Base-by-base conservation (phyloP, 495 filamentous ascomycete genomes). In the Aspergillus olivimuriae region DNA sequence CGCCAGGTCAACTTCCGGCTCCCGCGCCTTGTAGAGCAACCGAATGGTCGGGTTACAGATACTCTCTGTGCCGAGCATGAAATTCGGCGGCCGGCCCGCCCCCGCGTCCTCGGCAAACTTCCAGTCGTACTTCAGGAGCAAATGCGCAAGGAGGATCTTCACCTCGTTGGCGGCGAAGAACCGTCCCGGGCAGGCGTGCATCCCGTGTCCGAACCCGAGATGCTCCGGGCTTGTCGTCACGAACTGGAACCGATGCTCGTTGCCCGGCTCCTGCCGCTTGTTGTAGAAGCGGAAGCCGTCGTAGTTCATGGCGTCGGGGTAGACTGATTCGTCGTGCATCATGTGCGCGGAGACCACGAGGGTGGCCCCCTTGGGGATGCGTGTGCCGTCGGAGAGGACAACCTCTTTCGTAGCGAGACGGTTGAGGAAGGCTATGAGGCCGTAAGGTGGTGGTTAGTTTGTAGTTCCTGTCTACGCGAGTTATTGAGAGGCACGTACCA, bases 91-190 rank as follows among this genome's bases (percentile, higher is more conserved):
- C 12, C 61, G 51, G 5, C 36, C 51, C 0, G 19, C 19, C 4
- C 36, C 51, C 0, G 19, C 19, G 1, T 36, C 36, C 19, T 62
- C 48, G 26, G 48, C 53, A n/a, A 70, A 56, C 44, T 67, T 62
- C 48, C 76, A 66, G 18, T 85, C 80, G 40, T 79, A 83, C 36
- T 70, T 69, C 28, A 77, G 48, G 23, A 84, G 42, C 17, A 78
- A 41, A 44, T 76, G 68, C 14, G 57, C 33, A 4, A 63, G 45
- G 39, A 60, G 12, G 41, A 75, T 65, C 46, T 80, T 78, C 22
- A 69, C 52, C 57, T 75, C 71, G 33, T 67, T 63, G 2, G 58
- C 52, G 2, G 74, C 76, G 41, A 78, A 75, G 53, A 77, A 75
- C 10, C 75, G 58, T 0, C 76, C 75, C 4, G 75, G 72, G 41